These are phyloP conservation scores for Sophora flavescens DNA, from an alignment of 306 rosid genomes.

Conservation along the genomic window DNA sequence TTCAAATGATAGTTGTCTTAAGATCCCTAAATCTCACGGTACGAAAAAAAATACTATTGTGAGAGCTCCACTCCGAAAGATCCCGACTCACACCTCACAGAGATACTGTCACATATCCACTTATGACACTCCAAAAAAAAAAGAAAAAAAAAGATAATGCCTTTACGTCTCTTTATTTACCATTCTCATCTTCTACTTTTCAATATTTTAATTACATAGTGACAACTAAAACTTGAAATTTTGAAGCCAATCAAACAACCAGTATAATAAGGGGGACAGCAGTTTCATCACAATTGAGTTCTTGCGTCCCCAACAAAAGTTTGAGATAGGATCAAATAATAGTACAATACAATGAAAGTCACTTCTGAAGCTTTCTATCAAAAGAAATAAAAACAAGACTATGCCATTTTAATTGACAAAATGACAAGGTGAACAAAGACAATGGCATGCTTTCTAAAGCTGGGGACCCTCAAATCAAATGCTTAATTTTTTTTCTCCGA, in stretches of 20 bases:
- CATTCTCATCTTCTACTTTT: not conserved
- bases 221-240: not conserved
- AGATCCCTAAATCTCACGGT: too few relatives aligned
- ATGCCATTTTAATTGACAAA: constrained; percentile 31
- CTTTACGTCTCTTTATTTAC: not conserved
- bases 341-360: not conserved
- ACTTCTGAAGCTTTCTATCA: not conserved
- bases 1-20: too few relatives aligned
- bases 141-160: too few relatives aligned
- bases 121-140: too few relatives aligned
- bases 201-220: not conserved
- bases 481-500: constrained; percentile 8
- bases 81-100: too few relatives aligned
- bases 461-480: constrained; percentile 42
- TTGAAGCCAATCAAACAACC: not conserved
- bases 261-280: not conserved
- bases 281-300: not conserved
- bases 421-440: constrained; percentile 22
- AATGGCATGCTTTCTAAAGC: constrained; percentile 21
- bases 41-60: too few relatives aligned
- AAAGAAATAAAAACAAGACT: not conserved
- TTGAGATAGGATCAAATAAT: not conserved
- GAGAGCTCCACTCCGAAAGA: too few relatives aligned
- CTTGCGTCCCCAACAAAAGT: not conserved
- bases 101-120: too few relatives aligned